Evolutionary conservation across 2,329 filamentous ascomycete species (phyloP).

Genomic region (Fusarium denticulatum): DNA sequence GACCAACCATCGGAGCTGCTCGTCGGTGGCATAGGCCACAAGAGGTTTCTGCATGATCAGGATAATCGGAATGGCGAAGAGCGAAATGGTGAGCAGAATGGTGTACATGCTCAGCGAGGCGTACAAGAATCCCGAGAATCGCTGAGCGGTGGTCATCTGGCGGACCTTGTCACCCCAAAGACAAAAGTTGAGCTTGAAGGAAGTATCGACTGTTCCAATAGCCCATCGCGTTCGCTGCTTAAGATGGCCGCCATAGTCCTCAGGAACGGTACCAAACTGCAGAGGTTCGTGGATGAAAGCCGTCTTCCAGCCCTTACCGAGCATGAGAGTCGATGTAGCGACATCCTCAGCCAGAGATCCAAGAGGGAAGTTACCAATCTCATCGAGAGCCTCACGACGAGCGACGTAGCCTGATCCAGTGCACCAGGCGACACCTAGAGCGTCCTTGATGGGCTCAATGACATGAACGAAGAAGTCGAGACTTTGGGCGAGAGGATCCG

Average conservation of each 20-base stretch:
- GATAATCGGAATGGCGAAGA: slow-evolving; percentile 69
- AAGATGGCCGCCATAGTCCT: slow-evolving; percentile 64
- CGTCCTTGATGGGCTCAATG: slow-evolving; percentile 60
- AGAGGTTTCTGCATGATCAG: slow-evolving; percentile 65
- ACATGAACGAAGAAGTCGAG: slow-evolving; percentile 68
- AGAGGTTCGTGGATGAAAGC: slow-evolving; percentile 68
- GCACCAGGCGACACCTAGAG: slow-evolving; percentile 68
- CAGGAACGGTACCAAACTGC: slow-evolving; percentile 68
- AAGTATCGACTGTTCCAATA: slow-evolving; percentile 66
- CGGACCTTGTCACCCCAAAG: slow-evolving; percentile 63
- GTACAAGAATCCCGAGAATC: slow-evolving; percentile 68
- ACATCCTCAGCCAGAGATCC: slow-evolving; percentile 70
- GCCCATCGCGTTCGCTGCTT: slow-evolving; percentile 68
- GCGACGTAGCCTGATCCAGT: slow-evolving; percentile 71
- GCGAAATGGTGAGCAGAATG: slow-evolving; percentile 62
- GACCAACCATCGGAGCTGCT: slow-evolving; percentile 68
- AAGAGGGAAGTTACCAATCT: slow-evolving; percentile 70
- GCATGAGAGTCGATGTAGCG: slow-evolving; percentile 66
- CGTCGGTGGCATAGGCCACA: slow-evolving; percentile 63
- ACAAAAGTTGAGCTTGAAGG: slow-evolving; percentile 69
- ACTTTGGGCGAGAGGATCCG: slow-evolving; percentile 67
- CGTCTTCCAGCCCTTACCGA: slow-evolving; percentile 70
- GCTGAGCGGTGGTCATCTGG: slow-evolving; percentile 65
- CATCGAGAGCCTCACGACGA: slow-evolving; percentile 67
- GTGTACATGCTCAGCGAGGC: slow-evolving; percentile 65